These are phyloP conservation scores for Erodium moschatum DNA, from an alignment of 441 rosid species.

Conservation along the genomic window DNA sequence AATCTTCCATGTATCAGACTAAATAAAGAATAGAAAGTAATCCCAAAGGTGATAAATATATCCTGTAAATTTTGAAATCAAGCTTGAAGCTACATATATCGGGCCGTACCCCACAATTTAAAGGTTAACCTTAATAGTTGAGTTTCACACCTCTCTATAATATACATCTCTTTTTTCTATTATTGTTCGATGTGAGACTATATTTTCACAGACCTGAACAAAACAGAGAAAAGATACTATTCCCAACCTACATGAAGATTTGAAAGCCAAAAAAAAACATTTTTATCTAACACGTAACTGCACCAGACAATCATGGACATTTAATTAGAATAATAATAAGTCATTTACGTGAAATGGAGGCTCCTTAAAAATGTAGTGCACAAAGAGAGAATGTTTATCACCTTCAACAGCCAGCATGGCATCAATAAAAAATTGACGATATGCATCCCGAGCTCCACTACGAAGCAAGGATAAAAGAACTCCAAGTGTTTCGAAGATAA, in stretches of 20 bases:
- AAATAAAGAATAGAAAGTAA: background rate
- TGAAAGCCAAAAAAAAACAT: background rate
- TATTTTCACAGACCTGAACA: background rate
- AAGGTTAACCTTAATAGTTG: background rate
- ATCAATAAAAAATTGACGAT: slow-evolving; percentile 68
- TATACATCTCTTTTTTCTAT: background rate
- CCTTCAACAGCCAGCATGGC: slow-evolving; percentile 71
- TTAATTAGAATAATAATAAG: slow-evolving; percentile 5
- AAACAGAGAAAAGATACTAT: background rate
- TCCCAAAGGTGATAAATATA: background rate
- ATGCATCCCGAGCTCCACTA: slow-evolving; percentile 68
- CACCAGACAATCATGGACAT: background rate
- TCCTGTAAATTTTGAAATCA: background rate
- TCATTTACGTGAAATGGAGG: slow-evolving; percentile 19
- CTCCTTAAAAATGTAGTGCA: slow-evolving; percentile 14
- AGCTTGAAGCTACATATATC: too few relatives aligned
- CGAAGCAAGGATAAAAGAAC: slow-evolving; percentile 80
- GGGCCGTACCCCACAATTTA: background rate
- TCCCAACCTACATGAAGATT: slow-evolving; percentile 2
- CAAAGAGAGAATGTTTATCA: slow-evolving; percentile 24
- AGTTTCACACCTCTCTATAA: background rate
- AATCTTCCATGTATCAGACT: background rate
- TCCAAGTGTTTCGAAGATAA: slow-evolving; percentile 78
- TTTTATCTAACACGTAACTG: background rate
- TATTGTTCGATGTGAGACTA: background rate